phyloP scores from a whole-genome alignment of 1,139 yeast species.

The Yamadazyma taylorii region DNA sequence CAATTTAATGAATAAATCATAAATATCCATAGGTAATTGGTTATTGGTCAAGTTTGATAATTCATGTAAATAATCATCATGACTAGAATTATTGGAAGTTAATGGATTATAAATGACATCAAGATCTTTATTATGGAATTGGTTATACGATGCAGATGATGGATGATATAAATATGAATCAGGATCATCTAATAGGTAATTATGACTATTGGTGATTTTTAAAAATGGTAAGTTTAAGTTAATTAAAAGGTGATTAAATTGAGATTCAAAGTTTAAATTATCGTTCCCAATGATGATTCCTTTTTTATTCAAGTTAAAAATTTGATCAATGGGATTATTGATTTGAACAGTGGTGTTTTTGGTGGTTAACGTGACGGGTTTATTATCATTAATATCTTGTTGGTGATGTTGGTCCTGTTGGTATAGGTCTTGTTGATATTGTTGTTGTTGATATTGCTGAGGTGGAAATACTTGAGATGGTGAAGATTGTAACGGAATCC shows the following conservation, averaged over 20 bases:
- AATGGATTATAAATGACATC: conserved; percentile 47
- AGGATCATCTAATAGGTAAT: conserved; percentile 45
- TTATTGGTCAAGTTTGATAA: conserved; percentile 21
- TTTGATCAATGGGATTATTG: conserved; percentile 50
- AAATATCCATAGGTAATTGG: conserved; percentile 41
- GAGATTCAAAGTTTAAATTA: conserved; percentile 49
- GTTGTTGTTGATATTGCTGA: too few species aligned
- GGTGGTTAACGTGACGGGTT: conserved; percentile 6
- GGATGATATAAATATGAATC: conserved; percentile 46
- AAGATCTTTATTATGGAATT: conserved; percentile 41
- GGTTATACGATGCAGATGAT: conserved; percentile 39
- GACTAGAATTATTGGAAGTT: conserved; percentile 28
- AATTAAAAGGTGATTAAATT: conserved; percentile 47
- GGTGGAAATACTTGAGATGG: too few species aligned
- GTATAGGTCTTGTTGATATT: not conserved
- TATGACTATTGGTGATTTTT: conserved; percentile 49
- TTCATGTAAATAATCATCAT: conserved; percentile 20
- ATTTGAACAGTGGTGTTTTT: conserved; percentile 25
- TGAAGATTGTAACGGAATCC: not conserved
- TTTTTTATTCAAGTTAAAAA: conserved; percentile 45
- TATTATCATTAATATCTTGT: conserved; percentile 1
- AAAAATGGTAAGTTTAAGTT: conserved; percentile 47
- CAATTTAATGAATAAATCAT: conserved; percentile 46
- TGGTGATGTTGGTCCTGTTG: not conserved
- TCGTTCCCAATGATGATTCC: conserved; percentile 52